phyloP scores from a whole-genome alignment of 352 stramenopile species.

The Phytophthora multivora region DNA sequence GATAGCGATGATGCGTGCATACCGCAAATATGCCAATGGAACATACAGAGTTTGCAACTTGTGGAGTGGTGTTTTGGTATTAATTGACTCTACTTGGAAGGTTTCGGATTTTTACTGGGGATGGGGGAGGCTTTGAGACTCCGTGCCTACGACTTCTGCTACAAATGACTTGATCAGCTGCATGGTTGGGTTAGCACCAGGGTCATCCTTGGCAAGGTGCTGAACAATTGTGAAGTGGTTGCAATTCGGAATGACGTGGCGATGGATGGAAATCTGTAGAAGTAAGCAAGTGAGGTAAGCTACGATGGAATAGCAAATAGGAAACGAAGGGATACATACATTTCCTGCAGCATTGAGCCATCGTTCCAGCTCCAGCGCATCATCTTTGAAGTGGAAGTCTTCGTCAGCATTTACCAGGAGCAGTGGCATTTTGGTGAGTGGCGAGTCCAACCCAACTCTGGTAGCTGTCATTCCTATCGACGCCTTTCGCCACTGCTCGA shows the following conservation, averaged over 20 bases:
- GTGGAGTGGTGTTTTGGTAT: constrained; percentile 1
- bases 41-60: constrained; percentile 24
- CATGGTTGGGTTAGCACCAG: constrained; percentile 47
- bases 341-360: constrained; percentile 66
- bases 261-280: constrained; percentile 41
- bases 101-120: constrained; percentile 3
- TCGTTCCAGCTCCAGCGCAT: constrained; percentile 61
- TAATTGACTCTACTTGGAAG: constrained; percentile 3
- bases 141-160: constrained; percentile 13
- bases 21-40: constrained; percentile 18
- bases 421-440: constrained; percentile 55
- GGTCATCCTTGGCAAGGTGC: constrained; percentile 45
- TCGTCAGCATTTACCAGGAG: constrained; percentile 72
- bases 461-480: constrained; percentile 57
- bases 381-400: constrained; percentile 84
- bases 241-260: constrained; percentile 45
- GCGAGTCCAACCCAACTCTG: constrained; percentile 42
- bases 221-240: constrained; percentile 84
- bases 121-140: background rate
- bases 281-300: constrained; percentile 7
- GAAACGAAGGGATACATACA: constrained; percentile 29
- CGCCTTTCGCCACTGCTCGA: constrained; percentile 72
- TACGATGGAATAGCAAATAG: background rate
- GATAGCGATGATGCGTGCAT: background rate
- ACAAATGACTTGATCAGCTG: constrained; percentile 55